Conservation (phyloP, 257 asterid species). For the Eucommia ulmoides region DNA sequence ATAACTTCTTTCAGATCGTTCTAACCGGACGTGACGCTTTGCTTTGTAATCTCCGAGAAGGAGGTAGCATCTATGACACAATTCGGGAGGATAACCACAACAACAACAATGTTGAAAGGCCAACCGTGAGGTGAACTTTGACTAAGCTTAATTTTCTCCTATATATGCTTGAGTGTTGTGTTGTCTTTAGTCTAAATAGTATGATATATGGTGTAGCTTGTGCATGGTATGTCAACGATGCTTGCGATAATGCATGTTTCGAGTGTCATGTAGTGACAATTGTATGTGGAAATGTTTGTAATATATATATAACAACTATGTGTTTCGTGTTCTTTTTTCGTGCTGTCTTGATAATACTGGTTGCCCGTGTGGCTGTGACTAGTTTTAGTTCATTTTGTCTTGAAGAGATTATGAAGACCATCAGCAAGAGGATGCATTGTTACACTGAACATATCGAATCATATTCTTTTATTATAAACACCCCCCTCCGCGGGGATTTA, state of each 20-base stretch:
- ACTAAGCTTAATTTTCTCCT: conserved; percentile 12
- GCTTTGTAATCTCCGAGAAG: conserved; percentile 62
- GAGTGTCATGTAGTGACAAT: conserved; percentile 13
- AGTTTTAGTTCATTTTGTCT: too few relatives aligned
- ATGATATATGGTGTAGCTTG: conserved; percentile 13
- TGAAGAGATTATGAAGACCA: too few relatives aligned
- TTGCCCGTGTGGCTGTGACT: too few relatives aligned
- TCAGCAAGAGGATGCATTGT: too few relatives aligned
- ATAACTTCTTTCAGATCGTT: conserved; percentile 60
- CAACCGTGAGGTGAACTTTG: conserved; percentile 31
- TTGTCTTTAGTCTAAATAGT: conserved; percentile 4
- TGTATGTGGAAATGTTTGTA: conserved; percentile 7
- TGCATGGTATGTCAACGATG: conserved; percentile 5
- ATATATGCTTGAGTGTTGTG: conserved; percentile 15
- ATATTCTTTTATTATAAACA: too few relatives aligned
- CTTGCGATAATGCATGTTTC: conserved; percentile 11
- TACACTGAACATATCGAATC: too few relatives aligned
- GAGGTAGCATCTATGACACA: conserved; percentile 19
- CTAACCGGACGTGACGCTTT: conserved; percentile 62
- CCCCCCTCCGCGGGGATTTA: too few relatives aligned
- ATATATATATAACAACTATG: neutral
- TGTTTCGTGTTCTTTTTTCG: too few relatives aligned
- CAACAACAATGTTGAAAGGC: conserved; percentile 28
- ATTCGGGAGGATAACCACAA: conserved; percentile 11
- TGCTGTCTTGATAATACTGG: too few relatives aligned